phyloP scores from a whole-genome alignment of 768 basidiomycete genomes.

The Tulasnella sp. region DNA sequence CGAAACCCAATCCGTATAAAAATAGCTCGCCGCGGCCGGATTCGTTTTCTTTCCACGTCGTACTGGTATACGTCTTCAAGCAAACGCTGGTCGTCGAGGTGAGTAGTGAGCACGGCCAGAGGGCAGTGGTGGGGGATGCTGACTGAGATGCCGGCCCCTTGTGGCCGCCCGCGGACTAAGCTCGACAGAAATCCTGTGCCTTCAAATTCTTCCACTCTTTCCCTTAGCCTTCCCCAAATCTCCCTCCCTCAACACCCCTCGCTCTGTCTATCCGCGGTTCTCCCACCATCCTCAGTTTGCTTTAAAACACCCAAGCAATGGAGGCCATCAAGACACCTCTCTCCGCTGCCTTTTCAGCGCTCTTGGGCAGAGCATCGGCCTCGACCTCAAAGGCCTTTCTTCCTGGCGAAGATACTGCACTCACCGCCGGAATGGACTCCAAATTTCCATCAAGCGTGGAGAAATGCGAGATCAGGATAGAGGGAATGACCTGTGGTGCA shows the following conservation, averaged over 20 bases:
- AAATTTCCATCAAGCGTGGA: not conserved
- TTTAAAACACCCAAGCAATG: not conserved
- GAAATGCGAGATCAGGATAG: constrained; percentile 71
- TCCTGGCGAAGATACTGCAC: constrained; percentile 1
- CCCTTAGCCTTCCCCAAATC: not conserved
- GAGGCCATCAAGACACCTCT: constrained; percentile 6
- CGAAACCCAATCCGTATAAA: not conserved
- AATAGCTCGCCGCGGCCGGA: not conserved
- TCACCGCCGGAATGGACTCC: not conserved
- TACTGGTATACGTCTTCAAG: not conserved
- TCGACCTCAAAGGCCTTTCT: not conserved
- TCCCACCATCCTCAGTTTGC: not conserved
- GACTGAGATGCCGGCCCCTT: not conserved
- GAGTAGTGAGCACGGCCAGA: not conserved
- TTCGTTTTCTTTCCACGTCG: not conserved
- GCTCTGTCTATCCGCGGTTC: not conserved
- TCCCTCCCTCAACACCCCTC: not conserved
- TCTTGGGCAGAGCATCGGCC: not conserved
- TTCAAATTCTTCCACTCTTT: not conserved
- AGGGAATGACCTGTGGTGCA: constrained; percentile 84
- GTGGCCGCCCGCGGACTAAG: not conserved
- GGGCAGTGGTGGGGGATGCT: not conserved
- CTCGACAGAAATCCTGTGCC: not conserved
- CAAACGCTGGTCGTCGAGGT: not conserved
- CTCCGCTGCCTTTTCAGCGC: not conserved